Evolutionary conservation across 1,139 yeast genomes (phyloP).

Genomic region (Candida neerlandica): DNA sequence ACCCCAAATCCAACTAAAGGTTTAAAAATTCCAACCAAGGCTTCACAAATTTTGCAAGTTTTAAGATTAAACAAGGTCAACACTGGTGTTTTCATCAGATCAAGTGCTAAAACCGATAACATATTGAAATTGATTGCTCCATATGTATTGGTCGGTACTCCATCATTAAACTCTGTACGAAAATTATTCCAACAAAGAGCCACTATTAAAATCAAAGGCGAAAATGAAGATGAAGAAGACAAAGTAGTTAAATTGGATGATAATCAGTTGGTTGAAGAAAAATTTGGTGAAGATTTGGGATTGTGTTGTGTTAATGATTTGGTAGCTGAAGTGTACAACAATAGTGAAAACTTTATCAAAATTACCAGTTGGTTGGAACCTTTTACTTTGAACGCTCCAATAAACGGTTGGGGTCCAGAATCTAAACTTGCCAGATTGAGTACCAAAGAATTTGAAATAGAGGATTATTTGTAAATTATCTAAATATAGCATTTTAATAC

Average conservation of each 20-base stretch:
- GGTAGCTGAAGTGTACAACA: slow-evolving; percentile 63
- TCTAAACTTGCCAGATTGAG: slow-evolving; percentile 31
- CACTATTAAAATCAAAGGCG: slow-evolving; percentile 43
- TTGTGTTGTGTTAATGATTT: slow-evolving; percentile 79
- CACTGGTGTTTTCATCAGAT: slow-evolving; percentile 72
- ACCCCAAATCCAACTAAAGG: slow-evolving; percentile 56
- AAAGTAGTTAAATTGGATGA: slow-evolving; percentile 57
- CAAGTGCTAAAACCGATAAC: slow-evolving; percentile 57
- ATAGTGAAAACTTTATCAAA: slow-evolving; percentile 64
- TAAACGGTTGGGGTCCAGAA: slow-evolving; percentile 70
- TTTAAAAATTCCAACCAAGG: slow-evolving; percentile 66
- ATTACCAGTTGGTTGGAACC: slow-evolving; percentile 68
- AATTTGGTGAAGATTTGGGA: slow-evolving; percentile 64
- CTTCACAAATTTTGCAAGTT: slow-evolving; percentile 57
- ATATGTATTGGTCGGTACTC: slow-evolving; percentile 71
- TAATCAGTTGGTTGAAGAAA: slow-evolving; percentile 73
- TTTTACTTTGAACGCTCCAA: slow-evolving; percentile 67
- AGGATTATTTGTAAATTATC: neutral
- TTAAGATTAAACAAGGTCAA: slow-evolving; percentile 61
- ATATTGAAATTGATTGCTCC: slow-evolving; percentile 69
- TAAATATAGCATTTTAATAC: too few relatives aligned
- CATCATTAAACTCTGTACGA: slow-evolving; percentile 70
- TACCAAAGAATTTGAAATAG: slow-evolving; percentile 1
- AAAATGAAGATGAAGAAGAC: slow-evolving; percentile 30
- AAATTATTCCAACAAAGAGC: slow-evolving; percentile 77